Base-by-base conservation (phyloP, 768 basidiomycete genomes). In the Filobasidium floriforme region DNA sequence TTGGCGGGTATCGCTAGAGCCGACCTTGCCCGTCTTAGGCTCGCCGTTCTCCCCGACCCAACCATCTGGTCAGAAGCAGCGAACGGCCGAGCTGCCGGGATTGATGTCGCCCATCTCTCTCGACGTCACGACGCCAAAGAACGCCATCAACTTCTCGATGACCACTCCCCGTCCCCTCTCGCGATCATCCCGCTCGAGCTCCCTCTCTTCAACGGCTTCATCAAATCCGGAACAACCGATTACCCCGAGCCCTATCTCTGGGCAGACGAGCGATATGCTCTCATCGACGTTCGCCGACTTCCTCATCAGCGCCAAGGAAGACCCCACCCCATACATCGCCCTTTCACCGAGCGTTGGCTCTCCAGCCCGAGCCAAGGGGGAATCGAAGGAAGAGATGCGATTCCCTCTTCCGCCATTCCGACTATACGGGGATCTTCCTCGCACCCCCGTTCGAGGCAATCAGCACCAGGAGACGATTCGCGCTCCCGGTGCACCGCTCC, bases 291-390 rank as follows among this genome's bases (percentile, higher is more conserved):
- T 57, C 54, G 54, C 22, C 14, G 24, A 32, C 15, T 57, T 57
- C n/a, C 29, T 57, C 24, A 24, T 57, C 54, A 57, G 54, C 29
- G 54, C 54, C 22, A n/a, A 57, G 26, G 54, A 57, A 57, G 54
- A 57, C 24, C 54, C 54, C 18, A 28, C 15, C 2, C 24, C 24
- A 6, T 57, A 26, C n/a, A 57, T 57, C 15, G 12, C 22, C 18
- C 4, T 57, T 3, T 57, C 54, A 5, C 46, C 46, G 4, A 37
- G 32, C 32, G 32, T 49, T 5, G 46, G 46, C 15, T 22, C 46
- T 5, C 46, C 46, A 49, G 32, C 32, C 9, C 32, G 32, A 37
- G 32, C 32, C 4, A 24, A 51, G 24, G 19, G 19, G 46, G 24
- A 51, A 51, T 51, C 46, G 54, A 28, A 32, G 22, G 54, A 32